Evolutionary conservation across 2,329 filamentous ascomycete genomes (phyloP), one percentile per base, ranked within the genome.

Genomic region (Emydomyces testavorans): DNA sequence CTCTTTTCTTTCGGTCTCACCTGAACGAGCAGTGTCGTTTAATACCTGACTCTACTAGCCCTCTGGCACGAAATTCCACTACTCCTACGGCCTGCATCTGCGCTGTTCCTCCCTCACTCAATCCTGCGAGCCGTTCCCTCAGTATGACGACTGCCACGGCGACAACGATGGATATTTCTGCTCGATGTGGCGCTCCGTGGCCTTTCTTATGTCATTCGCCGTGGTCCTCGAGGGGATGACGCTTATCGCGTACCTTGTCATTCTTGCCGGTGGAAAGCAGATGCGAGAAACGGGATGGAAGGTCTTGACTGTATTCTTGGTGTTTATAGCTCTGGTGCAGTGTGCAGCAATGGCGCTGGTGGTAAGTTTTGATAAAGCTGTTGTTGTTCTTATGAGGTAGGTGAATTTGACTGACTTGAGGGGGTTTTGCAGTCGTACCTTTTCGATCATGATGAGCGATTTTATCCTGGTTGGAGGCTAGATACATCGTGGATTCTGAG

Each of bases 111-210:
- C 78, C 50, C 70, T 85, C 50, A 76, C 76, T 37, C 72, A 78
- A 42, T 65, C 60, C 23, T 68, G 66, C 54, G 61, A 68, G 39
- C 63, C 63, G 53, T 92, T 88, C 64, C 86, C 86, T 2, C 72
- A 74, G 54, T 69, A 75, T 46, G 71, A 77, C 49, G 80, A 86
- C 62, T 90, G 85, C 41, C 69, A 71, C 48, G 75, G 73, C 56
- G 76, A 78, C 45, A 77, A 49, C 24, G 34, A 82, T 56, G 75
- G 79, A 44, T 79, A 80, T 59, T 95, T 96, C 68, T 96, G 92
- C 72, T 83, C 80, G 58, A 83, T 93, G 75, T 98, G 90, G 90
- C 78, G 85, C 50, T 86, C 80, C 21, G 80, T 87, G 29, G 88
- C 85, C 20, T 96, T 95, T 67, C 68, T 94, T 54, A 87, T 94